Evolutionary conservation across 2,329 filamentous ascomycete species (phyloP).

Genomic region (Rutstroemia sp.): DNA sequence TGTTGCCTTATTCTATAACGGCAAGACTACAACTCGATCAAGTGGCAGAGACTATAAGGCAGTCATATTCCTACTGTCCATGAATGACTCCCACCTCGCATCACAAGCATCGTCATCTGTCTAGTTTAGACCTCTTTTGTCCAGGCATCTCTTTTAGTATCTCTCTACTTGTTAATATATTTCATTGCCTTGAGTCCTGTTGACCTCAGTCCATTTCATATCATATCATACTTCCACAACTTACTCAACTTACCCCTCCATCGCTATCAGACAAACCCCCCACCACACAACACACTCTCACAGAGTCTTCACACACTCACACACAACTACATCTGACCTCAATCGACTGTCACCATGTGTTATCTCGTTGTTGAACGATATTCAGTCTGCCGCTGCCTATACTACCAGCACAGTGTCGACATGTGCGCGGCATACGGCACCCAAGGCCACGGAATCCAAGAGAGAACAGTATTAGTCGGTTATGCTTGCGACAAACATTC

Average conservation of each 20-base stretch:
- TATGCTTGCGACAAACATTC: constrained; percentile 53
- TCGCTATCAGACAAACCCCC: background rate
- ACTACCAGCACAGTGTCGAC: constrained; percentile 61
- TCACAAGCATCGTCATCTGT: constrained; percentile 20
- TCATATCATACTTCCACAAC: constrained; percentile 9
- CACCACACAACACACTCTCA: background rate
- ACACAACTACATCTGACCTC: background rate
- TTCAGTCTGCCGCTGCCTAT: constrained; percentile 62
- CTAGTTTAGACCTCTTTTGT: constrained; percentile 25
- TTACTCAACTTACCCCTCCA: constrained; percentile 3
- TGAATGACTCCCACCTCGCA: constrained; percentile 30
- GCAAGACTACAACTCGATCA: constrained; percentile 14
- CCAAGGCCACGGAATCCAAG: constrained; percentile 54
- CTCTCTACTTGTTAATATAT: constrained; percentile 27
- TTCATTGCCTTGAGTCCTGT: constrained; percentile 20
- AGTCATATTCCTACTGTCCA: constrained; percentile 24
- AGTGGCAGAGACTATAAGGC: constrained; percentile 26
- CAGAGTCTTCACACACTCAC: background rate
- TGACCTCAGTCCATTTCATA: constrained; percentile 5
- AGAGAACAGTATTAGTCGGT: constrained; percentile 63
- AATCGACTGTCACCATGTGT: constrained; percentile 46
- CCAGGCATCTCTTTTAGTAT: constrained; percentile 23
- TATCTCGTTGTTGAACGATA: constrained; percentile 64
- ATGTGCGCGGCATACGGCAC: constrained; percentile 57
- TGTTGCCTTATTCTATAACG: constrained; percentile 23